These are phyloP conservation scores for Heritiera fomes DNA, from an alignment of 345 rosid genomes.

Conservation along the genomic window DNA sequence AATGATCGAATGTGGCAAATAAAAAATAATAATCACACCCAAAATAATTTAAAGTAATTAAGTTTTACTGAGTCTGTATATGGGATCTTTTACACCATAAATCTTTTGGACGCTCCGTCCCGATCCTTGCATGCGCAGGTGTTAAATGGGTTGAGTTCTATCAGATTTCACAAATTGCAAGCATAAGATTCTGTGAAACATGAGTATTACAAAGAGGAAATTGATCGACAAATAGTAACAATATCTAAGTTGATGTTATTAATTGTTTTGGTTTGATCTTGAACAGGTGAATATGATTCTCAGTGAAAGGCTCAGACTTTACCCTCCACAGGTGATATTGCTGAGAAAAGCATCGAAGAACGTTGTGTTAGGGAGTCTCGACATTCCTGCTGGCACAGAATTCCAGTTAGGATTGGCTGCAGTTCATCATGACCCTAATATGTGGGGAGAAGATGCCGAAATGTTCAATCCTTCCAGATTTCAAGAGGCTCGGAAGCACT, in stretches of 20 bases:
- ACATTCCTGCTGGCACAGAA: slow-evolving; percentile 59
- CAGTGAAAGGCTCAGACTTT: slow-evolving; percentile 64
- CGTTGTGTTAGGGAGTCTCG: slow-evolving; percentile 51
- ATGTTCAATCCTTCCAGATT: slow-evolving; percentile 65
- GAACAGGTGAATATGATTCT: slow-evolving; percentile 58
- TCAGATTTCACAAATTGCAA: no score
- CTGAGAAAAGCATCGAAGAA: slow-evolving; percentile 39
- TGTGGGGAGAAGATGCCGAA: slow-evolving; percentile 67
- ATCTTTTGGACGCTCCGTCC: no score
- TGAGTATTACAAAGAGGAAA: no score
- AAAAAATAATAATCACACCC: no score
- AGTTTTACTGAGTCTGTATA: no score
- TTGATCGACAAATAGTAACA: background rate
- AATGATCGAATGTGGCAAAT: no score
- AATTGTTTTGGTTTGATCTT: background rate
- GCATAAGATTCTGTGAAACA: no score
- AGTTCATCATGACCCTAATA: slow-evolving; percentile 53
- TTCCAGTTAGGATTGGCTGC: slow-evolving; percentile 41
- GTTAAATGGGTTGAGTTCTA: no score
- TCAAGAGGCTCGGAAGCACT: slow-evolving; percentile 41
- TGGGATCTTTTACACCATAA: no score
- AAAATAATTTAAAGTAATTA: no score
- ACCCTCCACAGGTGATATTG: slow-evolving; percentile 55
- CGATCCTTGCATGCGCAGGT: no score
- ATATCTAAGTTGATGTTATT: background rate